Evolutionary conservation across 495 filamentous ascomycete species (phyloP), one percentile per base, ranked within the genome.

Genomic region (Lichina pygmaea): DNA sequence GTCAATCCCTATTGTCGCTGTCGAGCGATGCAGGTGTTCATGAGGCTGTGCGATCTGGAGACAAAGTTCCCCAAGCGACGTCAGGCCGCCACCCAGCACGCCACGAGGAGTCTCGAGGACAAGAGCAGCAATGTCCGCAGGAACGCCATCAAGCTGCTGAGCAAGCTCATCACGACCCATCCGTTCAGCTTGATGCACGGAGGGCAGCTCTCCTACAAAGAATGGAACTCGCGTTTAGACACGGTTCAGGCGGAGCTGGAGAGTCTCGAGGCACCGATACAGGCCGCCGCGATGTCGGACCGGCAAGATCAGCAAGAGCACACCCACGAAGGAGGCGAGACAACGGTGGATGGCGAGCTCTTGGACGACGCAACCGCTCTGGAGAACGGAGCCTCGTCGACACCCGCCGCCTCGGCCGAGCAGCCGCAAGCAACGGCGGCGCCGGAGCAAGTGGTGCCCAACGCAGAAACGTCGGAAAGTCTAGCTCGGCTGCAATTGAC

Each of bases 91-190:
- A 79, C 91, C 12, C 81, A 91, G 53, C 62, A 94, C 10, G 85
- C 89, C 7, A 72, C 80, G 37, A 69, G 79, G 51, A 93, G 86
- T 54, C 64, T 99, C 17, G 81, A 93, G 58, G 89, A 99, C 61
- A 99, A 92, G 63, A 95, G 89, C 58, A 95, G 91, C 57, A 86
- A 95, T 56, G 89, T 95, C 16, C 68, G 89, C 50, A 74, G 84
- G 37, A 94, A 95, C 55, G 85, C 91, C 0, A 91, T 99, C 57
- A 94, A 91, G 53, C 63, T 99, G 32, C 66, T 95, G 11, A 79
- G 77, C 1, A 78, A 78, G 44, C 65, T 99, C 8, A 78, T 95
- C 46, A 77, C 81, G 33, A 93, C 83, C 0, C 91, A 99, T 54
- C 91, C 89, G 3, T 99, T 93, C 55, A 78, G 77, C 44, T 77